Evolutionary conservation across 805 yeast species (phyloP).

Genomic region (Zygosaccharomyces bisporus): DNA sequence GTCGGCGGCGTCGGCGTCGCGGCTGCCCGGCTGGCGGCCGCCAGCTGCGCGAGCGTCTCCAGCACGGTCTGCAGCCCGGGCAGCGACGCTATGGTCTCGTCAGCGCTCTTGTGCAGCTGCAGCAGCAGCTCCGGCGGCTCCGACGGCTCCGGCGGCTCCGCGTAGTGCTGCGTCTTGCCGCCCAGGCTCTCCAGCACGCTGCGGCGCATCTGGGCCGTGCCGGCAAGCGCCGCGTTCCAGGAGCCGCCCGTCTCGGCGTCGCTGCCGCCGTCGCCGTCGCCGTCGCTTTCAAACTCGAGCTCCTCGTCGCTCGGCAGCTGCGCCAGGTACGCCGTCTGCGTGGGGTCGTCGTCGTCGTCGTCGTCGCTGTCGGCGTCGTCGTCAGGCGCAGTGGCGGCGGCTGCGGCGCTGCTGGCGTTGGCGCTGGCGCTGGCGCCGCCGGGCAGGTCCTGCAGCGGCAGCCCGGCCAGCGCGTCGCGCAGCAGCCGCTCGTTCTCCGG

Average conservation of each 20-base stretch:
- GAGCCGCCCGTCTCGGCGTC: neutral
- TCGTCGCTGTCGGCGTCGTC: constrained; percentile 1
- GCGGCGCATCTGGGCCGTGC: neutral
- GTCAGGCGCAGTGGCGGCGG: neutral
- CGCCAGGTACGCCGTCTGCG: constrained; percentile 25
- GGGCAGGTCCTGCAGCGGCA: neutral
- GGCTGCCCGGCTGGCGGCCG: too few relatives aligned
- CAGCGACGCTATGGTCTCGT: constrained; percentile 2
- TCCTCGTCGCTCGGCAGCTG: constrained; percentile 20
- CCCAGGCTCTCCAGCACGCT: neutral
- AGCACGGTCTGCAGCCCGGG: constrained; percentile 1
- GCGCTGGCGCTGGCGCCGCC: neutral
- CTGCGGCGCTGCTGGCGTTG: neutral
- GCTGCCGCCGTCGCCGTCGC: neutral
- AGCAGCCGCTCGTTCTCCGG: constrained; percentile 2
- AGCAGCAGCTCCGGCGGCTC: neutral
- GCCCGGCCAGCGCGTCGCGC: neutral
- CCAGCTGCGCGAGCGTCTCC: constrained; percentile 6
- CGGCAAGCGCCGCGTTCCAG: neutral
- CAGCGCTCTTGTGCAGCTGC: neutral
- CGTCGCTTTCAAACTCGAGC: constrained; percentile 15
- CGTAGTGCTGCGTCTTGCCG: neutral
- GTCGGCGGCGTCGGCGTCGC: too few relatives aligned
- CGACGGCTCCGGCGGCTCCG: neutral
- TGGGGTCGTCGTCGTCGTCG: constrained; percentile 19